phyloP scores from a whole-genome alignment of 2,329 filamentous ascomycete genomes.

The Metarhizium humberi region DNA sequence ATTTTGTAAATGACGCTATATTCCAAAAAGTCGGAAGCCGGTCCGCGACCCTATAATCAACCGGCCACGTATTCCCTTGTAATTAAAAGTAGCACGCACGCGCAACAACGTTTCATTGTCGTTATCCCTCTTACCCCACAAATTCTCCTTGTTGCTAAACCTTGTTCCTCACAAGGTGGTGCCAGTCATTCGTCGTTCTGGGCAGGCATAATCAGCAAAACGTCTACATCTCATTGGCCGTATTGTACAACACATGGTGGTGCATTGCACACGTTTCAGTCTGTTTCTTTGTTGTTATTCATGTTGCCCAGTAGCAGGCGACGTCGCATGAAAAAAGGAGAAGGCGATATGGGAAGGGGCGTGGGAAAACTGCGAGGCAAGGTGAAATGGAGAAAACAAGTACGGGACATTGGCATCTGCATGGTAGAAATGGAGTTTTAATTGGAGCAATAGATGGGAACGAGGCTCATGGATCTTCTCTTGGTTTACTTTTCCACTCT shows the following conservation, averaged over 20 bases:
- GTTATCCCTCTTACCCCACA: neutral
- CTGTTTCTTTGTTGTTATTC: neutral
- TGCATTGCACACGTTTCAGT: neutral
- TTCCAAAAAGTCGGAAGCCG: neutral
- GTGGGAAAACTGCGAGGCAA: neutral
- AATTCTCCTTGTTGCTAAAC: neutral
- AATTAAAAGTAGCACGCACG: neutral
- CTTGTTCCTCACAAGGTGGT: neutral
- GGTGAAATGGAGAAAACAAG: neutral
- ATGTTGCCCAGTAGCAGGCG: neutral
- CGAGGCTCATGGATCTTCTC: neutral
- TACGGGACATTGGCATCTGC: neutral
- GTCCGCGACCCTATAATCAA: neutral
- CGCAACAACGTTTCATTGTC: neutral
- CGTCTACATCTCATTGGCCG: neutral
- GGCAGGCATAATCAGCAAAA: neutral
- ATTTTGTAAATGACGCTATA: neutral
- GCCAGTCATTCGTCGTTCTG: neutral
- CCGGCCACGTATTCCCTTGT: neutral
- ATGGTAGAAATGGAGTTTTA: conserved; percentile 1
- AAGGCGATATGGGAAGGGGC: neutral
- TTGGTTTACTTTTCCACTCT: neutral
- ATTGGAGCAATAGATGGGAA: conserved; percentile 1
- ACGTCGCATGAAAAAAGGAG: neutral
- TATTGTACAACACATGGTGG: neutral